Evolutionary conservation across 345 rosid species (phyloP).

Genomic region (Boechera divaricarpa): DNA sequence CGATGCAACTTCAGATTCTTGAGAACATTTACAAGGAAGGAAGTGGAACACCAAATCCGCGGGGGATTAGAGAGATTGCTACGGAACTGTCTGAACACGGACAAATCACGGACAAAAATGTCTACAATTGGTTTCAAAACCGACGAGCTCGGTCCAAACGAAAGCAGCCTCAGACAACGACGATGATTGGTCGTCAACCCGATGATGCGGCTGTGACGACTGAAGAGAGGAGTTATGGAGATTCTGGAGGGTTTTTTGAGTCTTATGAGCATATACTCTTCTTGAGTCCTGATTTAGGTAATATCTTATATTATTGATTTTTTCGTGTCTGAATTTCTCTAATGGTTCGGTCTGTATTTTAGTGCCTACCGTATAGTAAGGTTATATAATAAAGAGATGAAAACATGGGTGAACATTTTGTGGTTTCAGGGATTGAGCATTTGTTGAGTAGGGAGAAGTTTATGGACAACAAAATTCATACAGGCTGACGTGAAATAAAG

Average conservation of each 20-base stretch:
- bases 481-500: background rate
- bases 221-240: constrained; percentile 47
- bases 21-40: constrained; percentile 61
- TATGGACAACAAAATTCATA: constrained; percentile 27
- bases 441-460: constrained; percentile 48
- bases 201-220: constrained; percentile 42
- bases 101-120: constrained; percentile 66
- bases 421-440: constrained; percentile 57
- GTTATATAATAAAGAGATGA: background rate
- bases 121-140: constrained; percentile 84
- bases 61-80: constrained; percentile 63
- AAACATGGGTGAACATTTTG: background rate
- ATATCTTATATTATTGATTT: background rate
- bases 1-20: constrained; percentile 62
- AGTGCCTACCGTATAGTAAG: too few species aligned
- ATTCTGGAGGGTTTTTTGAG: constrained; percentile 42
- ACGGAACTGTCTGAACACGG: constrained; percentile 60
- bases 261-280: constrained; percentile 44
- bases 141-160: constrained; percentile 73
- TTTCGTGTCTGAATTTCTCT: background rate
- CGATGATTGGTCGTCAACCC: constrained; percentile 8
- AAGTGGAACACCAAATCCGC: constrained; percentile 61
- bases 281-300: constrained; percentile 51
- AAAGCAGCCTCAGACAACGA: constrained; percentile 45
- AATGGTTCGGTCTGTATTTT: too few species aligned